Evolutionary conservation across 352 stramenopile genomes (phyloP), one percentile per base, ranked within the genome.

Genomic region (Phytophthora hybrid): DNA sequence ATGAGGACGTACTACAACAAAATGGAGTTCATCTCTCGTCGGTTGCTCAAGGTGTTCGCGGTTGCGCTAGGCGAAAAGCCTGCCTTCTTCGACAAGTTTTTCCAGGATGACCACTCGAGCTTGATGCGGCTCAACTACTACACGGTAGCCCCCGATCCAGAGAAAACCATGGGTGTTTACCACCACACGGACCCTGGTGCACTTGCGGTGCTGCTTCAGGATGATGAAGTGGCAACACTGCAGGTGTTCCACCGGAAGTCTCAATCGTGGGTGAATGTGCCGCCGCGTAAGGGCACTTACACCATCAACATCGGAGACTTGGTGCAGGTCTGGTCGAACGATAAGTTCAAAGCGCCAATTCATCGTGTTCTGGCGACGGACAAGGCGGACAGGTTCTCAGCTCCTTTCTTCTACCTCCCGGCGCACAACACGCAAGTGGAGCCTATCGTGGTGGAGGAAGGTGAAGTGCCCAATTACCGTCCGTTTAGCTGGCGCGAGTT

Each of bases 121-220:
- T 96, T 97, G 64, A 65, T 99, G 61, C 81, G 96, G 37, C 77
- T 97, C 51, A 99, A 98, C 69, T 90, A 97, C 74, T 99, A 98
- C 79, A 94, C 94, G 1, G 66, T 89, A 0, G 69, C 81, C 1
- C 76, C 79, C 7, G 71, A 87, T 7, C 78, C 80, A 3, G 74
- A 74, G 58, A 80, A 68, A 16, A 77, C 77, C 10, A 86, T 90
- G 81, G 81, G 74, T 29, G 81, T 90, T 5, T 77, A 89, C 69
- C 78, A 83, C 51, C 83, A 91, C 79, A 91, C 81, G 11, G 83
- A 91, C 64, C 72, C 73, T 21, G 83, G 78, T n/a, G 80, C 76
- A 0, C 34, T 91, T 8, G 89, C 83, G 1, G 71, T 92, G 39
- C 51, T 91, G 58, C 69, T 89, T 1, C 81, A 89, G 52, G 76